Base-by-base conservation (phyloP, 257 asterid genomes). In the Buddleja alternifolia region DNA sequence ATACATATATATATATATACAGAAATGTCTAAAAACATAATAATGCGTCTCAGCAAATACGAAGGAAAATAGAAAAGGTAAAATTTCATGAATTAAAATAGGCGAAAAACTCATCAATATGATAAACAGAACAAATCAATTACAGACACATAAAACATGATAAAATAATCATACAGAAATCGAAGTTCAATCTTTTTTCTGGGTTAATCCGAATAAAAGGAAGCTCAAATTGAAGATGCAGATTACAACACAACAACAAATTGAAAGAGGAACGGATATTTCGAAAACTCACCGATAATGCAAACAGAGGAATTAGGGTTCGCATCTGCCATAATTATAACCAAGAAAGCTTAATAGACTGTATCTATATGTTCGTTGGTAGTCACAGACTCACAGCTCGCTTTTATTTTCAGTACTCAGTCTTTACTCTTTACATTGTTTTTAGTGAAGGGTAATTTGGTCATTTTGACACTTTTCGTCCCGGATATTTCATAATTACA, bases 291-390 rank as follows among this genome's bases (percentile, higher is more conserved):
- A 69, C 73, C 66, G n/a, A n/a, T n/a, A 67, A 44, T 47, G 56
- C 39, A 45, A 47, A 24, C 41, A 56, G 51, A 48, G 10, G 76
- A 37, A 51, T 15, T 46, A 46, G 80, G 62, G 75, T 39, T 70
- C 53, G 67, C 61, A 60, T 70, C 69, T 10, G 67, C 68, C 54
- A 40, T 67, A 5, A 25, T 3, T 15, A 9, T 9, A 29, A 15
- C 29, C 16, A 56, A 41, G 53, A 24, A 39, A 14, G 37, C 72
- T 52, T 10, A 25, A 48, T 29, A 16, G 2, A 34, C 1, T 2
- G 12, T 7, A 6, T 41, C 23, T 23, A 39, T 29, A 2, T 29
- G 34, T 29, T 29, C 34, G 2, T 5, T 29, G 34, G 2, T 29
- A 2, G 23, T 12, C 42, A 36, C 19, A 42, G 54, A n/a, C n/a